Evolutionary conservation across 768 basidiomycete genomes (phyloP).

Genomic region (Boletus sp.): DNA sequence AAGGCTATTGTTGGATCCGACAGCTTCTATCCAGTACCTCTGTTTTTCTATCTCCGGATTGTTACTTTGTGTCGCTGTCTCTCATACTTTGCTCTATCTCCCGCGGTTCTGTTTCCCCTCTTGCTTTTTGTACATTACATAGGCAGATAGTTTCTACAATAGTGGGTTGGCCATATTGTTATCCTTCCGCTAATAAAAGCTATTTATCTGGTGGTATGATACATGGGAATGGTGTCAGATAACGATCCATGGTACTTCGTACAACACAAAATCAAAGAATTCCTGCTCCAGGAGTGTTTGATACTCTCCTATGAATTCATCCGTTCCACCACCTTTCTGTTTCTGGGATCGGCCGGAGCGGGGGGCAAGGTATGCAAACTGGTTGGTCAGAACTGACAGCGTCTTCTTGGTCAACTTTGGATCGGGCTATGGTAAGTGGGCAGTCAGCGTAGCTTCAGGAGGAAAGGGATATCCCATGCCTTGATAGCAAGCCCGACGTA

Average conservation of each 20-base stretch:
- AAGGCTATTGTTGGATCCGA: conserved; percentile 11
- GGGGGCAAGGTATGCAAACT: conserved; percentile 81
- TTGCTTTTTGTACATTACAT: conserved; percentile 39
- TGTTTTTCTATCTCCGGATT: conserved; percentile 18
- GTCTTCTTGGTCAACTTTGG: conserved; percentile 79
- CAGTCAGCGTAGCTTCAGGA: background rate
- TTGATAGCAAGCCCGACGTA: conserved; percentile 81
- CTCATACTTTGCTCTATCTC: conserved; percentile 24
- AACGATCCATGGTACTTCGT: conserved; percentile 89
- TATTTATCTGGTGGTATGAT: conserved; percentile 29
- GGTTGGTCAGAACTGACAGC: conserved; percentile 63
- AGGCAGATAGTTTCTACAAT: conserved; percentile 46
- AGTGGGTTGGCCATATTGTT: conserved; percentile 60
- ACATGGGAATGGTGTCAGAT: conserved; percentile 36
- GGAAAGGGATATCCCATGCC: conserved; percentile 38
- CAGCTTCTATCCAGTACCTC: conserved; percentile 13
- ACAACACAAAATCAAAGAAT: conserved; percentile 91
- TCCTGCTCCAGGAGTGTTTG: conserved; percentile 93
- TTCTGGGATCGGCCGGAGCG: conserved; percentile 51
- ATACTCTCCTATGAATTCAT: conserved; percentile 87
- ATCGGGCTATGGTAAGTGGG: conserved; percentile 60
- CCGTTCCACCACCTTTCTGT: conserved; percentile 36
- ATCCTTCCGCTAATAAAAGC: conserved; percentile 56
- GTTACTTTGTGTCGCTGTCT: conserved; percentile 13
- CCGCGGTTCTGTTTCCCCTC: conserved; percentile 17